Percentiles rank a stretch among this genome's conserved stretches.
phyloP scores from a whole-genome alignment of 768 basidiomycete genomes.

The Leucocoprinus birnbaumii region DNA sequence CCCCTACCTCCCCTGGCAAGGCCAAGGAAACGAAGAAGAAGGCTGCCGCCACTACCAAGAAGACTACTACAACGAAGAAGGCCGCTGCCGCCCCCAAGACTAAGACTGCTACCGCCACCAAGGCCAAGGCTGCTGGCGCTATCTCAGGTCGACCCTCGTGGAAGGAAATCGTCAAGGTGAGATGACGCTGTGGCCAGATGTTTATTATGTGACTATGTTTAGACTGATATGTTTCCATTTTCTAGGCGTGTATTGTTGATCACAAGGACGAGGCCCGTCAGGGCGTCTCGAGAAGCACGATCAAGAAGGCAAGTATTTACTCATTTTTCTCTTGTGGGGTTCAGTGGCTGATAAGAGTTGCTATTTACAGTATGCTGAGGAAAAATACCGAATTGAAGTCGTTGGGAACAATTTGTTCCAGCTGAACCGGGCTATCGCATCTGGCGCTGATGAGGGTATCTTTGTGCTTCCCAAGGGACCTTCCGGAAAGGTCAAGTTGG shows the following conservation, averaged over 20 bases:
- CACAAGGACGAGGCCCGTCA: conserved; percentile 62
- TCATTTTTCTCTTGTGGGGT: not conserved
- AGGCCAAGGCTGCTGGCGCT: conserved; percentile 24
- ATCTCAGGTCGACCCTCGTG: conserved; percentile 40
- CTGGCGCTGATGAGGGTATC: conserved; percentile 53
- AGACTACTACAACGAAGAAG: conserved; percentile 22
- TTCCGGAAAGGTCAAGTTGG: conserved; percentile 65
- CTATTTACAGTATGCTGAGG: conserved; percentile 67
- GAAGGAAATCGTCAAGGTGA: conserved; percentile 53
- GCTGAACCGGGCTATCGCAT: conserved; percentile 70
- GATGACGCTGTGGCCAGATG: conserved; percentile 5
- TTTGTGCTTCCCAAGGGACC: conserved; percentile 39
- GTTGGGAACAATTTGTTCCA: conserved; percentile 64
- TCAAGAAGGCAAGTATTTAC: conserved; percentile 72
- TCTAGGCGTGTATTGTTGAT: conserved; percentile 68
- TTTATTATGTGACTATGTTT: not conserved
- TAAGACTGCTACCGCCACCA: conserved; percentile 26
- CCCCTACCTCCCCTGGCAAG: conserved; percentile 16
- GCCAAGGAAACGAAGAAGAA: conserved; percentile 14
- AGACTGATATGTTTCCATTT: conserved; percentile 1
- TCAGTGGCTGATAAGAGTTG: conserved; percentile 14
- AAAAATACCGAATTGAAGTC: conserved; percentile 74
- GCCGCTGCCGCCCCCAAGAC: conserved; percentile 27
- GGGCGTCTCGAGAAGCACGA: conserved; percentile 73
- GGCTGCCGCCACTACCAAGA: conserved; percentile 18